Percentiles rank a stretch among this genome's conserved stretches.
Conservation (phyloP, 768 basidiomycete species). For the Auriscalpium vulgare region DNA sequence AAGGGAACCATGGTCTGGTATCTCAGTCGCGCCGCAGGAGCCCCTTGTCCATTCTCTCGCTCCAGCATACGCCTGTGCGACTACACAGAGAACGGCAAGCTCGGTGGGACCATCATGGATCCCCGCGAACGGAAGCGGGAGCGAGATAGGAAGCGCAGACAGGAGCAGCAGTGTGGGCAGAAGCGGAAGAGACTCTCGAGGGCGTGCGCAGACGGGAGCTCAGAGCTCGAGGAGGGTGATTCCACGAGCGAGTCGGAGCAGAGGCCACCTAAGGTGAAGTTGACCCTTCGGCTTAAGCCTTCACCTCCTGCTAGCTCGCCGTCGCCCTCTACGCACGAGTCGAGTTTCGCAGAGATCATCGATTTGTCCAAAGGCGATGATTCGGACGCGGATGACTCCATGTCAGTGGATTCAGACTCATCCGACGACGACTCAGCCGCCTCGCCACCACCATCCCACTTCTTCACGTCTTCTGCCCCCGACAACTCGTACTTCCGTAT, state of each 20-base stretch:
- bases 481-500: constrained; percentile 39
- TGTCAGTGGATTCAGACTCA: constrained; percentile 17
- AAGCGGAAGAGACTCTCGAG: constrained; percentile 36
- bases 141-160: constrained; percentile 18
- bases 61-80: constrained; percentile 68
- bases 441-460: constrained; percentile 45
- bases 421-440: not conserved
- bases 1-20: constrained; percentile 80
- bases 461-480: constrained; percentile 41
- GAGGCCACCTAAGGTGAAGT: constrained; percentile 59
- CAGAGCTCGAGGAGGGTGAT: constrained; percentile 11
- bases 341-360: constrained; percentile 8
- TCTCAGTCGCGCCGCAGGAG: constrained; percentile 64
- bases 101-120: constrained; percentile 18
- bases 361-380: constrained; percentile 32
- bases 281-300: constrained; percentile 58
- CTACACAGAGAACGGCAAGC: constrained; percentile 46
- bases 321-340: constrained; percentile 14
- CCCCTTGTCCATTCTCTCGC: constrained; percentile 67
- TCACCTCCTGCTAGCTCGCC: constrained; percentile 24
- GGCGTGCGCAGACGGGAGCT: constrained; percentile 21
- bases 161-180: constrained; percentile 34
- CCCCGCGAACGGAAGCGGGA: constrained; percentile 23
- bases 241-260: constrained; percentile 25
- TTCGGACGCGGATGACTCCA: constrained; percentile 10